Evolutionary conservation across 2,329 filamentous ascomycete genomes (phyloP).

Genomic region (Trichoderma hamatum): DNA sequence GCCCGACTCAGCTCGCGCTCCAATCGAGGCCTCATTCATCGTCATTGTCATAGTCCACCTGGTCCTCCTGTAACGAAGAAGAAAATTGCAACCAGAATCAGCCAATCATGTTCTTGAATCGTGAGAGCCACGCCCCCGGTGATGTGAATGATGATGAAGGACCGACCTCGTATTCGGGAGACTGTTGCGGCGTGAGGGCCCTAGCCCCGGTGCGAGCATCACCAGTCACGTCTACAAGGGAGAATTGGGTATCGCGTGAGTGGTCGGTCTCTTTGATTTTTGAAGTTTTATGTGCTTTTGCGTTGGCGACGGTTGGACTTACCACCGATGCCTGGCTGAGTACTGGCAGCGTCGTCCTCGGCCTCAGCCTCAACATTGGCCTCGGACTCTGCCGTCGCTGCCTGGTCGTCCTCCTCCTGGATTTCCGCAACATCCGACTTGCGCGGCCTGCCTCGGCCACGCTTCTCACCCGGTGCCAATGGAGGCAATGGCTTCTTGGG

Average conservation of each 20-base stretch:
- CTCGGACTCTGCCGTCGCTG: slow-evolving; percentile 28
- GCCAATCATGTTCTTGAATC: slow-evolving; percentile 34
- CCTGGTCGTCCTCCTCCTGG: slow-evolving; percentile 33
- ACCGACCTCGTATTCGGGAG: slow-evolving; percentile 36
- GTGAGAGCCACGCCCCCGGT: slow-evolving; percentile 31
- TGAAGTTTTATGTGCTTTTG: not conserved
- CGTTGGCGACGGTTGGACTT: slow-evolving; percentile 23
- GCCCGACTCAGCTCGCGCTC: not conserved
- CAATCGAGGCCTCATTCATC: slow-evolving; percentile 26
- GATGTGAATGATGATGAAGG: slow-evolving; percentile 28
- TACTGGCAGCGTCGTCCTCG: slow-evolving; percentile 19
- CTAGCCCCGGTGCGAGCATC: slow-evolving; percentile 11
- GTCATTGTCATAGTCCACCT: slow-evolving; percentile 28
- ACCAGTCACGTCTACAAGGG: slow-evolving; percentile 18
- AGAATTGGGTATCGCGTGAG: slow-evolving; percentile 19
- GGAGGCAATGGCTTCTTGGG: slow-evolving; percentile 27
- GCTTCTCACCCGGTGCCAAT: slow-evolving; percentile 28
- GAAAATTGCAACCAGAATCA: slow-evolving; percentile 31
- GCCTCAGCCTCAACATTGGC: slow-evolving; percentile 30
- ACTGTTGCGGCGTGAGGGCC: slow-evolving; percentile 24
- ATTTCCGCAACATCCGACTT: slow-evolving; percentile 33
- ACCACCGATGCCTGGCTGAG: slow-evolving; percentile 19
- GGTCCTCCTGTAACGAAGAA: slow-evolving; percentile 30
- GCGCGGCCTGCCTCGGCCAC: slow-evolving; percentile 39
- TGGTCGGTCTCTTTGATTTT: slow-evolving; percentile 13